Evolutionary conservation across 495 filamentous ascomycete genomes (phyloP).

Genomic region (Tuber calosporum): DNA sequence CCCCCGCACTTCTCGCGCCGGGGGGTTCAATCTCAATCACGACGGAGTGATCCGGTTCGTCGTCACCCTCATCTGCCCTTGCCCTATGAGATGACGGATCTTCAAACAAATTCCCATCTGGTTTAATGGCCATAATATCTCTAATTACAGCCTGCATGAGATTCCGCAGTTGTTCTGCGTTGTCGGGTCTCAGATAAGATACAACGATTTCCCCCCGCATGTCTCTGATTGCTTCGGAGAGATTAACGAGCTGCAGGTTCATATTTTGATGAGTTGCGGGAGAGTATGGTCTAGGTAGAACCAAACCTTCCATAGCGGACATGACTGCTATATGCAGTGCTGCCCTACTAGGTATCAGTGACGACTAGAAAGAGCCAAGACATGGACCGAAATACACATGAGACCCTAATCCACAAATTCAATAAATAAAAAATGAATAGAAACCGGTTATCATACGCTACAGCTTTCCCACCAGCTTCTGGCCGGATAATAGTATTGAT

Average conservation of each 20-base stretch:
- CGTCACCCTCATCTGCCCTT: constrained; percentile 10
- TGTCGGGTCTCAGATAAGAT: constrained; percentile 48
- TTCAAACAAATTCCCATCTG: constrained; percentile 46
- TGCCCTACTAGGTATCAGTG: constrained; percentile 37
- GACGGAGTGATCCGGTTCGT: constrained; percentile 10
- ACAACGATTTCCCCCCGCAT: constrained; percentile 51
- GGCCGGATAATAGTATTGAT: constrained; percentile 48
- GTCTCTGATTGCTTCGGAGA: constrained; percentile 53
- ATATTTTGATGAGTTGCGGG: constrained; percentile 43
- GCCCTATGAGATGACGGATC: constrained; percentile 6
- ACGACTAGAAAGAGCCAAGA: constrained; percentile 6
- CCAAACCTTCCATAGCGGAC: constrained; percentile 45
- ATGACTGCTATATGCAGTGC: constrained; percentile 44
- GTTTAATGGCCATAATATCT: constrained; percentile 45
- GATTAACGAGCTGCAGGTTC: constrained; percentile 46
- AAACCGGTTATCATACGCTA: constrained; percentile 44
- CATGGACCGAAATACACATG: background rate
- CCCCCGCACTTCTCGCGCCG: background rate
- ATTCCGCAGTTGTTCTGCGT: constrained; percentile 49
- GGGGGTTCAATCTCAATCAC: constrained; percentile 43
- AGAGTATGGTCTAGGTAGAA: constrained; percentile 44
- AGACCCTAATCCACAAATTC: background rate
- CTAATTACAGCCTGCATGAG: constrained; percentile 51
- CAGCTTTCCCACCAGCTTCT: constrained; percentile 50
- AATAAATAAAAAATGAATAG: constrained; percentile 11